Conservation (phyloP, 1,284 basidiomycete species). For the Pisolithus thermaeus region DNA sequence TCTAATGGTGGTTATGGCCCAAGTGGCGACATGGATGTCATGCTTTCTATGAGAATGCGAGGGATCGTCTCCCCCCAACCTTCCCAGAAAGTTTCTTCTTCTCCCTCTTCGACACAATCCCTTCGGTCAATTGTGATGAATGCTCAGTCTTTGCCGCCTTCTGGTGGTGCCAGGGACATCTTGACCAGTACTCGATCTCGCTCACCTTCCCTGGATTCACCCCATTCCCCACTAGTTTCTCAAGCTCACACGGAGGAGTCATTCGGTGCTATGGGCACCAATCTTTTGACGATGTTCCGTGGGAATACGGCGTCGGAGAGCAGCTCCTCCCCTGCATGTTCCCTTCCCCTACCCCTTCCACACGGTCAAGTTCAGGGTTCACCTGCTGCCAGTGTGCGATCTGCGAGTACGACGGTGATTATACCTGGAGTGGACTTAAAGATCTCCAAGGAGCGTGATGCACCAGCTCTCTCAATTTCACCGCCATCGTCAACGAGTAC, state of each 20-base stretch:
- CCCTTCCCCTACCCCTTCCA: constrained; percentile 17
- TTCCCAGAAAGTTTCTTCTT: constrained; percentile 21
- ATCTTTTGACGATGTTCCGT: constrained; percentile 47
- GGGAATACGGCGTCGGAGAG: constrained; percentile 32
- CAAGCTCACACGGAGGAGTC: constrained; percentile 36
- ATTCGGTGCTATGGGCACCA: constrained; percentile 49
- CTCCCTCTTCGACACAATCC: constrained; percentile 42
- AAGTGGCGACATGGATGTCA: constrained; percentile 72
- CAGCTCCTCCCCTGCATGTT: constrained; percentile 19
- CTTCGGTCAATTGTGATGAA: constrained; percentile 34
- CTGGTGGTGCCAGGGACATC: constrained; percentile 44
- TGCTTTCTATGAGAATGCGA: constrained; percentile 71
- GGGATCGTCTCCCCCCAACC: constrained; percentile 38
- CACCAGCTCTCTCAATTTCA: constrained; percentile 8
- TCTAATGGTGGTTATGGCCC: constrained; percentile 49
- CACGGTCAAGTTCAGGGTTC: constrained; percentile 16
- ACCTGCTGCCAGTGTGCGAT: constrained; percentile 28
- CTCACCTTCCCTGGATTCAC: constrained; percentile 47
- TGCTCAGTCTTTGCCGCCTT: constrained; percentile 17
- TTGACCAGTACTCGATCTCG: constrained; percentile 51
- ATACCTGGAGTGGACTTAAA: constrained; percentile 40
- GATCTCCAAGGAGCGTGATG: constrained; percentile 45
- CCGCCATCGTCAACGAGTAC: constrained; percentile 17
- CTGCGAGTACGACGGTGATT: constrained; percentile 17
- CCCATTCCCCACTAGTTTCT: constrained; percentile 17